phyloP scores from a whole-genome alignment of 2,329 filamentous ascomycete genomes.

The Fusarium sp. region DNA sequence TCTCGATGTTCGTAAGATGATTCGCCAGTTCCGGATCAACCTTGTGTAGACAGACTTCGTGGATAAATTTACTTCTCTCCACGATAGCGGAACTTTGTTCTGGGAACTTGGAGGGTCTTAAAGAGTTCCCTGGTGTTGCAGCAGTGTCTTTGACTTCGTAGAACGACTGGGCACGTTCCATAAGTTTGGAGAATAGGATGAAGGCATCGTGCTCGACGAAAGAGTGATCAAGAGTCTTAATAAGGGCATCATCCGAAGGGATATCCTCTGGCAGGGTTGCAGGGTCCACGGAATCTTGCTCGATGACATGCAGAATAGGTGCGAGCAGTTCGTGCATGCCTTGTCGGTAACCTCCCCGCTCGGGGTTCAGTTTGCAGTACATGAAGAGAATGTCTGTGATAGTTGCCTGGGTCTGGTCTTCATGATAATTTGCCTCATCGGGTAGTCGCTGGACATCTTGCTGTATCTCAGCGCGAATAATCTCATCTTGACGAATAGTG shows the following conservation, averaged over 20 bases:
- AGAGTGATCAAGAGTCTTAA: constrained; percentile 74
- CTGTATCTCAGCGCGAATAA: constrained; percentile 85
- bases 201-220: constrained; percentile 94
- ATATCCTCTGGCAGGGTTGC: constrained; percentile 50
- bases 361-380: constrained; percentile 91
- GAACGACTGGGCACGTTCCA: constrained; percentile 87
- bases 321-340: constrained; percentile 98
- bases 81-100: constrained; percentile 73
- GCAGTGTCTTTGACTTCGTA: constrained; percentile 73
- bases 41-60: constrained; percentile 81
- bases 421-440: constrained; percentile 90
- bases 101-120: constrained; percentile 38
- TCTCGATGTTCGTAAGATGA: constrained; percentile 85
- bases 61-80: constrained; percentile 85
- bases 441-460: constrained; percentile 96
- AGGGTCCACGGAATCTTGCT: constrained; percentile 80
- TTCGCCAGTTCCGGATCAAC: constrained; percentile 85
- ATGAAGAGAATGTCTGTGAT: constrained; percentile 92
- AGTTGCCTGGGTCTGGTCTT: constrained; percentile 80
- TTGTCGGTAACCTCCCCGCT: constrained; percentile 90
- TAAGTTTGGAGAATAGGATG: constrained; percentile 84
- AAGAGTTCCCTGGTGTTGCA: constrained; percentile 28
- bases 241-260: constrained; percentile 65
- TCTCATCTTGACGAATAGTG: constrained; percentile 85
- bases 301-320: constrained; percentile 86